Percentiles rank a stretch among this genome's conserved stretches.
Evolutionary conservation across 1,139 yeast species (phyloP).

Genomic region (Taphrina sp.): DNA sequence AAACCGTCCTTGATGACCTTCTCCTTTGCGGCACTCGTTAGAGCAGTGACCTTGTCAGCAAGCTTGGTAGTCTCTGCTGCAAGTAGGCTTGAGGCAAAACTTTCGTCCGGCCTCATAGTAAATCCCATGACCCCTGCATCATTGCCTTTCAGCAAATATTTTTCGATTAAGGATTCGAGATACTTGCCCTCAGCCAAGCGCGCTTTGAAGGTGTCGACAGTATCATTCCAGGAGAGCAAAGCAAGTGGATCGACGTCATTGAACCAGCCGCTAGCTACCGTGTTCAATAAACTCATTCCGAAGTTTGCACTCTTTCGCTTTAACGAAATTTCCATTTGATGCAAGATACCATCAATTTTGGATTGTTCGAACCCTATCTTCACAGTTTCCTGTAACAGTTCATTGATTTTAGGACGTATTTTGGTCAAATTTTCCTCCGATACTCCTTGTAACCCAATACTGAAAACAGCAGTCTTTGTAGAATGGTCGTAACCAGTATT

Average conservation of each 20-base stretch:
- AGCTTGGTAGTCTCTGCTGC: conserved; percentile 61
- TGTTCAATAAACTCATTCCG: conserved; percentile 74
- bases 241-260: conserved; percentile 72
- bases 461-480: conserved; percentile 73
- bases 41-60: conserved; percentile 46
- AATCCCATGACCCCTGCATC: conserved; percentile 63
- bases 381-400: conserved; percentile 45
- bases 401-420: conserved; percentile 51
- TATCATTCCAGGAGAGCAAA: conserved; percentile 61
- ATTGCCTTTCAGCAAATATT: conserved; percentile 49
- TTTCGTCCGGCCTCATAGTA: conserved; percentile 68
- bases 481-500: conserved; percentile 86
- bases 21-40: conserved; percentile 60
- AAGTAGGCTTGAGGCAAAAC: conserved; percentile 52
- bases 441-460: conserved; percentile 83
- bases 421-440: conserved; percentile 52
- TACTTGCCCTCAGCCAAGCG: conserved; percentile 60
- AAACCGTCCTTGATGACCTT: conserved; percentile 61
- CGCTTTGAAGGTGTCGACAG: conserved; percentile 58
- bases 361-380: conserved; percentile 53
- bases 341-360: conserved; percentile 78
- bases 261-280: conserved; percentile 79
- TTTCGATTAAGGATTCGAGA: conserved; percentile 57
- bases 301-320: conserved; percentile 88
- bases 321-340: conserved; percentile 78